Conservation (phyloP, 1,284 basidiomycete species). For the Puccinia sorghi region DNA sequence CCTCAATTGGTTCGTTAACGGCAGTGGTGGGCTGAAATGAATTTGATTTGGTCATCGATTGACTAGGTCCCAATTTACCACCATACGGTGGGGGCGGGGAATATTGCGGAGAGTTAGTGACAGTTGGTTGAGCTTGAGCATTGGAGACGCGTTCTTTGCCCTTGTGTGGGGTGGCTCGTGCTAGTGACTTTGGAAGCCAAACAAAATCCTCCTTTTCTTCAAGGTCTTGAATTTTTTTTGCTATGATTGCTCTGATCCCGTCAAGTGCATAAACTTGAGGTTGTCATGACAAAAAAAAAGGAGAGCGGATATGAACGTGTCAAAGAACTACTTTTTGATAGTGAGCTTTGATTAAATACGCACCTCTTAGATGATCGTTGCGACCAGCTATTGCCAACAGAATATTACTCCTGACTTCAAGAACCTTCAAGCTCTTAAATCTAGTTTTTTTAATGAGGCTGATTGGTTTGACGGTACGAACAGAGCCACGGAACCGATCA, state of each 20-base stretch:
- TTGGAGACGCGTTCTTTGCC: slow-evolving; percentile 32
- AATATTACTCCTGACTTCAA: slow-evolving; percentile 55
- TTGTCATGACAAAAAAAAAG: neutral
- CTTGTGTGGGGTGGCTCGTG: slow-evolving; percentile 14
- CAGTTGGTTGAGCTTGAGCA: neutral
- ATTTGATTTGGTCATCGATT: slow-evolving; percentile 39
- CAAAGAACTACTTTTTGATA: too few species aligned
- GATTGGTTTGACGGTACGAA: slow-evolving; percentile 53
- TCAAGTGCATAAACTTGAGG: slow-evolving; percentile 55
- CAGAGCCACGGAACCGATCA: slow-evolving; percentile 9
- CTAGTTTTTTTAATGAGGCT: slow-evolving; percentile 55
- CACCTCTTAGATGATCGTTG: slow-evolving; percentile 56
- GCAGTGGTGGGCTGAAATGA: slow-evolving; percentile 20
- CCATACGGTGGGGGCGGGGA: slow-evolving; percentile 42
- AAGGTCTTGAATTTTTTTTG: slow-evolving; percentile 53
- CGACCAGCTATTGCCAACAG: slow-evolving; percentile 56
- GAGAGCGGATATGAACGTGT: neutral
- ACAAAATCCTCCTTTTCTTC: slow-evolving; percentile 45
- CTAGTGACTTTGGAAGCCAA: slow-evolving; percentile 27
- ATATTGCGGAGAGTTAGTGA: slow-evolving; percentile 32
- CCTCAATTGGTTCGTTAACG: neutral
- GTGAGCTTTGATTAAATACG: neutral
- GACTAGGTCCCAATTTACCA: neutral
- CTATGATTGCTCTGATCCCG: slow-evolving; percentile 55
- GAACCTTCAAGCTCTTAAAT: slow-evolving; percentile 55